Evolutionary conservation across 2,329 filamentous ascomycete species (phyloP).

Genomic region (Ceratocystis huliohia): DNA sequence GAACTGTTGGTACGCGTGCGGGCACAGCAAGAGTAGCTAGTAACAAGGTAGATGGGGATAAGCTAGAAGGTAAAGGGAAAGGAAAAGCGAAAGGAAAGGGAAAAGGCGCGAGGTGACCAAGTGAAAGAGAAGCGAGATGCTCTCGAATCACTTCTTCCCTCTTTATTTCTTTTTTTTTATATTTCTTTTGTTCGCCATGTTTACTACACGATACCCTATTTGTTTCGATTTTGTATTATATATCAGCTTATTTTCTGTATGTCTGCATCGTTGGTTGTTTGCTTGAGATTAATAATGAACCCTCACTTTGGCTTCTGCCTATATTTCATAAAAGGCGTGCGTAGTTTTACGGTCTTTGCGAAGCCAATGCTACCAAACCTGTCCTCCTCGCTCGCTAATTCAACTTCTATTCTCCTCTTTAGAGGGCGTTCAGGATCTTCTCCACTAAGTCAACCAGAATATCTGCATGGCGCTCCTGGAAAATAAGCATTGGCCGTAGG

Average conservation of each 20-base stretch:
- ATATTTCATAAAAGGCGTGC: not conserved
- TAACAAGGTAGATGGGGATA: not conserved
- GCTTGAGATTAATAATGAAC: not conserved
- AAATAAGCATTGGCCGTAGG: constrained; percentile 78
- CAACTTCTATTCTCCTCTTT: not conserved
- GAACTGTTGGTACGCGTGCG: not conserved
- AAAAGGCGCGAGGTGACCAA: not conserved
- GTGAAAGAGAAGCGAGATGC: not conserved
- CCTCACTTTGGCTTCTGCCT: not conserved
- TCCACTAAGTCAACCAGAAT: constrained; percentile 68
- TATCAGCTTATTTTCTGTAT: not conserved
- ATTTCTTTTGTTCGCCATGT: constrained; percentile 4
- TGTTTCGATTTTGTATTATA: constrained; percentile 8
- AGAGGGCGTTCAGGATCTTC: constrained; percentile 48
- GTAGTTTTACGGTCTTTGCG: not conserved
- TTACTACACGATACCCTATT: constrained; percentile 6
- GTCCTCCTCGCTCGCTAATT: too few relatives aligned
- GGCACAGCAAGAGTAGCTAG: not conserved
- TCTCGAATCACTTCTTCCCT: not conserved
- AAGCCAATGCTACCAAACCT: too few relatives aligned
- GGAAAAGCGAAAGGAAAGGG: not conserved
- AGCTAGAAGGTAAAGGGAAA: not conserved
- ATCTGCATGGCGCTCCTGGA: constrained; percentile 84
- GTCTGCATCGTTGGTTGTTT: not conserved
- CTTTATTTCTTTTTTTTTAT: not conserved